phyloP scores from a whole-genome alignment of 306 rosid genomes.

The Ormosia emarginata region DNA sequence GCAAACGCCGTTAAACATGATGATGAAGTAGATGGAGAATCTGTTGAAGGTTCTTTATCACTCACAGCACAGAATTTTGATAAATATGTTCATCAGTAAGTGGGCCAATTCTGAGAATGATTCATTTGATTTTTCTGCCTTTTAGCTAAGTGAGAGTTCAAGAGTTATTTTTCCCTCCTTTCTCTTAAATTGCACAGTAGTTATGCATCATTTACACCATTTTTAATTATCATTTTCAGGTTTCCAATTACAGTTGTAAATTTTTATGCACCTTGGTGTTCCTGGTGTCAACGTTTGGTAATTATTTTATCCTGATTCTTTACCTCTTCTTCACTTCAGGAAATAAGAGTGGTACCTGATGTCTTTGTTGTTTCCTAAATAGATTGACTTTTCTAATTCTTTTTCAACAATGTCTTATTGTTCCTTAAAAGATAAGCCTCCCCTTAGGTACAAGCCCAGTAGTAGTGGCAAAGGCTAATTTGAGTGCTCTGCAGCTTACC shows the following conservation, averaged over 20 bases:
- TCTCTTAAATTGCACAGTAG: background rate
- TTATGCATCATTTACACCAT: background rate
- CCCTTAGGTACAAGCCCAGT: background rate
- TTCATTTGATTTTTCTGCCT: conserved; percentile 19
- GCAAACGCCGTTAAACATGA: conserved; percentile 73
- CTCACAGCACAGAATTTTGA: conserved; percentile 58
- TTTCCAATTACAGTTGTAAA: conserved; percentile 76
- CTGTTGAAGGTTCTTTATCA: conserved; percentile 61
- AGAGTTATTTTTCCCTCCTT: background rate
- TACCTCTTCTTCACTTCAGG: background rate
- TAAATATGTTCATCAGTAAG: conserved; percentile 73
- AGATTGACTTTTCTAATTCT: background rate
- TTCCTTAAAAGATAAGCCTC: background rate
- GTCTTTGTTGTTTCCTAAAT: conserved; percentile 1
- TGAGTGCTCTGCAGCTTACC: background rate
- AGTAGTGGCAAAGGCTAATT: conserved; percentile 17
- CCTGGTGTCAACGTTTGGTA: conserved; percentile 97
- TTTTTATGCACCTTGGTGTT: conserved; percentile 97
- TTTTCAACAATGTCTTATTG: background rate
- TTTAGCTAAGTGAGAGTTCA: background rate
- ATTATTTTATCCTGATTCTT: conserved; percentile 23
- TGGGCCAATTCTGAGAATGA: conserved; percentile 23
- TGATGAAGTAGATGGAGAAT: conserved; percentile 66
- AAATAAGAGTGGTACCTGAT: conserved; percentile 8
- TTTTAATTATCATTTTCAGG: conserved; percentile 46